These are phyloP conservation scores for Aspergillus latus DNA, from an alignment of 2,329 filamentous ascomycete species.

Conservation along the genomic window DNA sequence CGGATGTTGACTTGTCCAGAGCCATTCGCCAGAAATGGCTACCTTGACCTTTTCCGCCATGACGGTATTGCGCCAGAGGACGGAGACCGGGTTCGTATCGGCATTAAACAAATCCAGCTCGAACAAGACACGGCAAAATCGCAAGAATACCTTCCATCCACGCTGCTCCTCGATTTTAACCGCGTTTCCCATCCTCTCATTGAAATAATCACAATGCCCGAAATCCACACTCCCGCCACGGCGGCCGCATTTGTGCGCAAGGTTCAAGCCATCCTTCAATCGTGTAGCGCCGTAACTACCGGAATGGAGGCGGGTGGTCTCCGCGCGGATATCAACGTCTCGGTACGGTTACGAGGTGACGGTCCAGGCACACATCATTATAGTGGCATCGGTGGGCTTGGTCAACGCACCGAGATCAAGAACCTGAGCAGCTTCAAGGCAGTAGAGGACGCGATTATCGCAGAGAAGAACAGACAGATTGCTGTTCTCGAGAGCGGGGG, in stretches of 20 bases:
- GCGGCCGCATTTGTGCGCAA: constrained; percentile 88
- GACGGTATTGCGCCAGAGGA: constrained; percentile 79
- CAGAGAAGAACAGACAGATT: constrained; percentile 88
- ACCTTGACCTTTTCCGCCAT: constrained; percentile 66
- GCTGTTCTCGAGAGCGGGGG: constrained; percentile 73
- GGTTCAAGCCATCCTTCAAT: constrained; percentile 74
- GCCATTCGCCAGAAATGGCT: constrained; percentile 67
- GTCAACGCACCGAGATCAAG: constrained; percentile 94
- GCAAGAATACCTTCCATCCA: constrained; percentile 69
- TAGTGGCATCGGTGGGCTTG: constrained; percentile 62
- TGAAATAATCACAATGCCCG: constrained; percentile 89
- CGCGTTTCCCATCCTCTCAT: constrained; percentile 86
- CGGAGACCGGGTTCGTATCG: constrained; percentile 67
- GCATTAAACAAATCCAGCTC: constrained; percentile 92
- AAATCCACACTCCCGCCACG: constrained; percentile 82
- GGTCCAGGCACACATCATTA: constrained; percentile 49
- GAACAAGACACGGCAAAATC: constrained; percentile 99
- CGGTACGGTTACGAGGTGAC: constrained; percentile 65
- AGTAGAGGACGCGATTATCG: constrained; percentile 89
- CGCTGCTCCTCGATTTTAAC: constrained; percentile 87
- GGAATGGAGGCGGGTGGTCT: constrained; percentile 94
- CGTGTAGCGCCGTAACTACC: constrained; percentile 79
- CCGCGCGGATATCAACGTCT: constrained; percentile 93
- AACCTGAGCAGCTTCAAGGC: constrained; percentile 94
- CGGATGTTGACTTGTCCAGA: constrained; percentile 36